Percentiles rank a stretch among this genome's conserved stretches.
These are phyloP conservation scores for Cladosporium cucumerinum DNA, from an alignment of 2,329 filamentous ascomycete genomes.

Conservation along the genomic window DNA sequence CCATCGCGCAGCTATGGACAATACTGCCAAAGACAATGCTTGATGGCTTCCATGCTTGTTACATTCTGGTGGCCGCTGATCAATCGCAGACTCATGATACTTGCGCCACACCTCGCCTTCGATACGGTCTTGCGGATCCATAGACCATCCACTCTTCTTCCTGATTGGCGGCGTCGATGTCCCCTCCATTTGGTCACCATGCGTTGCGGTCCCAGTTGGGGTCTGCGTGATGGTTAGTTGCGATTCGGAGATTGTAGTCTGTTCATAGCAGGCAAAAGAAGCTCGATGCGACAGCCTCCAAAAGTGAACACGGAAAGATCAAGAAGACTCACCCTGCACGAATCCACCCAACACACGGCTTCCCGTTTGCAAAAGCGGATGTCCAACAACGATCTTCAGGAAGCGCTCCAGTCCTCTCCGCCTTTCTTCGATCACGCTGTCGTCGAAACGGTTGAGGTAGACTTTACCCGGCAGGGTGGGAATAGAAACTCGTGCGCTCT, in stretches of 20 bases:
- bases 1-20: not conserved
- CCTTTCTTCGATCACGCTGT: conserved; percentile 67
- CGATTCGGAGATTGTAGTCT: not conserved
- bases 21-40: not conserved
- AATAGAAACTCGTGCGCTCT: conserved; percentile 90
- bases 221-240: conserved; percentile 47
- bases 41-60: not conserved
- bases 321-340: conserved; percentile 72
- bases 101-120: not conserved
- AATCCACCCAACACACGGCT: conserved; percentile 95
- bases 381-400: conserved; percentile 59
- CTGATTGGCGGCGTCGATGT: conserved; percentile 15
- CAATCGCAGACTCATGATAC: not conserved
- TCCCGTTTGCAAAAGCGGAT: conserved; percentile 93
- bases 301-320: not conserved
- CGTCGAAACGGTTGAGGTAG: conserved; percentile 95
- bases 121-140: not conserved
- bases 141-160: conserved; percentile 16
- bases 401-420: conserved; percentile 6
- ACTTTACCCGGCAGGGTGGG: conserved; percentile 95
- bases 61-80: not conserved
- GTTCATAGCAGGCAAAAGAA: not conserved
- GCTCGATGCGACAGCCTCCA: too few species aligned
- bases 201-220: conserved; percentile 89
- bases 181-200: conserved; percentile 53